These are phyloP conservation scores for Penicillium mononematosum DNA, from an alignment of 495 filamentous ascomycete species.

Conservation along the genomic window DNA sequence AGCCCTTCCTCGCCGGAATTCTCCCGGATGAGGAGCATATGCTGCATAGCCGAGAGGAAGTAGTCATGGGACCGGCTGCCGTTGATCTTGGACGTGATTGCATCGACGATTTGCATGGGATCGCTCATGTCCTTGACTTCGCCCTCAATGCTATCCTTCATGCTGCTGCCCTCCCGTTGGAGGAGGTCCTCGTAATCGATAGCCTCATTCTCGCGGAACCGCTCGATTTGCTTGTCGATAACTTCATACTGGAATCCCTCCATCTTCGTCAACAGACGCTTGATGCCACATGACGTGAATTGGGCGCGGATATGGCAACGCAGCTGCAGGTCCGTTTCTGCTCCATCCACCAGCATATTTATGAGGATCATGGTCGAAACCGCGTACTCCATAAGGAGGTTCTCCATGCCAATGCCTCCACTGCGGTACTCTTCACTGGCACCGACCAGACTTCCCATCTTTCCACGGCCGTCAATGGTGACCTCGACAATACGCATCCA, in stretches of 20 bases:
- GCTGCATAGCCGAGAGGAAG: constrained; percentile 92
- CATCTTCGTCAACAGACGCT: constrained; percentile 94
- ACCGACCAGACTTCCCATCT: constrained; percentile 96
- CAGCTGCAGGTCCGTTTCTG: constrained; percentile 82
- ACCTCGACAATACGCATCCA: constrained; percentile 99
- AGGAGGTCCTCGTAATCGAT: constrained; percentile 98
- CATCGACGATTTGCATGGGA: constrained; percentile 88
- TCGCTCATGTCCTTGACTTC: constrained; percentile 94
- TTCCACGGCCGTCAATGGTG: constrained; percentile 92
- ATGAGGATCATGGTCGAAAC: constrained; percentile 92
- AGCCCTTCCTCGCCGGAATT: constrained; percentile 90
- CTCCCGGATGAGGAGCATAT: constrained; percentile 89
- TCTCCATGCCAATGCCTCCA: constrained; percentile 98
- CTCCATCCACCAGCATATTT: constrained; percentile 94
- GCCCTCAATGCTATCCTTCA: constrained; percentile 85
- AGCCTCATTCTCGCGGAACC: constrained; percentile 88
- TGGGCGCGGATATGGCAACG: constrained; percentile 93
- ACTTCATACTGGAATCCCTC: constrained; percentile 97
- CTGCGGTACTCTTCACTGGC: constrained; percentile 96
- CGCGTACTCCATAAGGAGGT: constrained; percentile 97
- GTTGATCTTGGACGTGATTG: constrained; percentile 82
- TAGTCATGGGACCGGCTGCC: constrained; percentile 88
- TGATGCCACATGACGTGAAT: constrained; percentile 94
- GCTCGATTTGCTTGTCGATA: constrained; percentile 97
- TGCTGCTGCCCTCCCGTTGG: constrained; percentile 84